Evolutionary conservation across 768 basidiomycete species (phyloP).

Genomic region (Trametes gibbosa): DNA sequence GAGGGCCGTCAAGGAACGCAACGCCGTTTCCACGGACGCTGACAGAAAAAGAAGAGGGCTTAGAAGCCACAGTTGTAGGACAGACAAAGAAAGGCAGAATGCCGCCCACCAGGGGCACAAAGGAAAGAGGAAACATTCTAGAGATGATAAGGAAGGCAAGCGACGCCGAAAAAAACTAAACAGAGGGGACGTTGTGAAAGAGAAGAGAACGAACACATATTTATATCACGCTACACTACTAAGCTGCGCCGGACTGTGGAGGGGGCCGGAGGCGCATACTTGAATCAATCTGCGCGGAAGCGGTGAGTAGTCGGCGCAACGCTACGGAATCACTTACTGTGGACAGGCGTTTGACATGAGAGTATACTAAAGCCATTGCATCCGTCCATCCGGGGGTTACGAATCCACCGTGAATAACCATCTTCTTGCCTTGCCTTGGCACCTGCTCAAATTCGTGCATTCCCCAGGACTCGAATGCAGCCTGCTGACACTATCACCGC

Average conservation of each 20-base stretch:
- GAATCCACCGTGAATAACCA: too few species aligned
- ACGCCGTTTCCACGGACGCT: neutral
- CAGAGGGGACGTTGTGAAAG: neutral
- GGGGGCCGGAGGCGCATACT: neutral
- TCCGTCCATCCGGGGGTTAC: too few species aligned
- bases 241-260: neutral
- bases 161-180: neutral
- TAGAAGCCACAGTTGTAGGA: neutral
- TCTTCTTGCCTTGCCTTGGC: too few species aligned
- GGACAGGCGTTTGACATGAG: too few species aligned
- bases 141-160: neutral
- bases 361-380: too few species aligned
- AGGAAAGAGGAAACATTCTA: neutral
- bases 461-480: too few species aligned
- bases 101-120: neutral
- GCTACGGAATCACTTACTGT: too few species aligned
- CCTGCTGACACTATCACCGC: too few species aligned
- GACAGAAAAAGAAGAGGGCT: neutral
- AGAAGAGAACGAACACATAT: neutral
- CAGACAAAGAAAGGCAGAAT: neutral
- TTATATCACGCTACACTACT: neutral
- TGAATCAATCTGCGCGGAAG: neutral
- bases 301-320: too few species aligned
- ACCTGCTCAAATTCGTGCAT: too few species aligned
- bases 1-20: neutral